These are phyloP conservation scores for Eucommia ulmoides DNA, from an alignment of 257 asterid genomes.

Conservation along the genomic window DNA sequence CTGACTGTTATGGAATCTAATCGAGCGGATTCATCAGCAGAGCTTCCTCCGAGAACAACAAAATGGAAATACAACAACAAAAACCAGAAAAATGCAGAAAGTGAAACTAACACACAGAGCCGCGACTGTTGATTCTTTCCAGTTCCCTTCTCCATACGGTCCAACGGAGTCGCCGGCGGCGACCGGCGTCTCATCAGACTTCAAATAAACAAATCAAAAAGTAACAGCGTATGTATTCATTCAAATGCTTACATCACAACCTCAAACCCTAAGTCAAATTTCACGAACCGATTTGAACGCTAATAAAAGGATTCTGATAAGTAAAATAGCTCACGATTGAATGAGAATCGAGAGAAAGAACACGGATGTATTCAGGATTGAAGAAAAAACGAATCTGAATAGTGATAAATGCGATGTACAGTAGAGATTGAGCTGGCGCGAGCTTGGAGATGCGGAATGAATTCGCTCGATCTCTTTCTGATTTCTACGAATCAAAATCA, in stretches of 20 bases:
- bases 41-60: slow-evolving; percentile 24
- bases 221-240: not conserved
- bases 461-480: slow-evolving; percentile 10
- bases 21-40: slow-evolving; percentile 16
- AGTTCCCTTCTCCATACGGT: slow-evolving; percentile 50
- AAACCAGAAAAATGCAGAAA: slow-evolving; percentile 56
- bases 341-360: not conserved
- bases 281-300: too few relatives aligned
- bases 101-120: slow-evolving; percentile 36
- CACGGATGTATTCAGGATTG: too few relatives aligned
- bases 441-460: not conserved
- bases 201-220: not conserved
- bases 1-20: slow-evolving; percentile 19
- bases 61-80: slow-evolving; percentile 48
- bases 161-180: slow-evolving; percentile 16
- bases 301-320: too few relatives aligned
- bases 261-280: not conserved
- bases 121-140: slow-evolving; percentile 43
- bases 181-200: slow-evolving; percentile 54
- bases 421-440: not conserved
- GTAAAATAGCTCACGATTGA: not conserved
- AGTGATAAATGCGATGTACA: too few relatives aligned
- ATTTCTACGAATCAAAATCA: slow-evolving; percentile 8
- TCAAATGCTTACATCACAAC: not conserved
- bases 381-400: too few relatives aligned